phyloP scores from a whole-genome alignment of 2,329 filamentous ascomycete species.

The Metarhizium rileyi region DNA sequence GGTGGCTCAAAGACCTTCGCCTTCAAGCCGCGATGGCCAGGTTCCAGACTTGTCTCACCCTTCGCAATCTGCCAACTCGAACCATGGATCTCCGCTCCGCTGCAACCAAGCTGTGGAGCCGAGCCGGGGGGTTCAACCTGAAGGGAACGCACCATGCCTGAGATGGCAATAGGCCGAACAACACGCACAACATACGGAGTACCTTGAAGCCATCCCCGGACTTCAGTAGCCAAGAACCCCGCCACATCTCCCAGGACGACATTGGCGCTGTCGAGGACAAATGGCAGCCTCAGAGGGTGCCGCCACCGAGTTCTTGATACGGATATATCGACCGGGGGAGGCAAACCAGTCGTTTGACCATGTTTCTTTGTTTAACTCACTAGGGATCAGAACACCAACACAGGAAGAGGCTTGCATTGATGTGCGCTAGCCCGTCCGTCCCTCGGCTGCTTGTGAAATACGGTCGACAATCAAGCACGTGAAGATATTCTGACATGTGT shows the following conservation, averaged over 20 bases:
- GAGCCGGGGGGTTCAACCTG: neutral
- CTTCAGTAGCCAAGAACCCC: constrained; percentile 4
- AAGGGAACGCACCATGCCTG: constrained; percentile 1
- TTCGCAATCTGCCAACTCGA: neutral
- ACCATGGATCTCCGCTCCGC: constrained; percentile 4
- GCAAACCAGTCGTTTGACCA: no score
- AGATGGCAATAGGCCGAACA: constrained; percentile 6
- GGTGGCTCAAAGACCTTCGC: neutral
- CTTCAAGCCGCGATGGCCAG: neutral
- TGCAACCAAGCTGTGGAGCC: constrained; percentile 3
- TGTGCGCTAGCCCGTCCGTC: constrained; percentile 6
- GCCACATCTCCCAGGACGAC: neutral
- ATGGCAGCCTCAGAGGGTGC: neutral
- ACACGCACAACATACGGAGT: neutral
- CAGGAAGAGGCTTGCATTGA: constrained; percentile 4
- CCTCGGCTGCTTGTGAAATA: constrained; percentile 12
- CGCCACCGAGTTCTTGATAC: neutral
- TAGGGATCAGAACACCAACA: neutral
- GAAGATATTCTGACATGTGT: constrained; percentile 1
- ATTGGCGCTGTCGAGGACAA: neutral
- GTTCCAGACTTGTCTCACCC: neutral
- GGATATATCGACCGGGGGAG: neutral
- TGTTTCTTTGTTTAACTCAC: no score
- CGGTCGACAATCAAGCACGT: constrained; percentile 4
- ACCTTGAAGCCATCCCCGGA: constrained; percentile 8